These are phyloP conservation scores for Cytospora mali DNA, from an alignment of 2,329 filamentous ascomycete species.

Conservation along the genomic window DNA sequence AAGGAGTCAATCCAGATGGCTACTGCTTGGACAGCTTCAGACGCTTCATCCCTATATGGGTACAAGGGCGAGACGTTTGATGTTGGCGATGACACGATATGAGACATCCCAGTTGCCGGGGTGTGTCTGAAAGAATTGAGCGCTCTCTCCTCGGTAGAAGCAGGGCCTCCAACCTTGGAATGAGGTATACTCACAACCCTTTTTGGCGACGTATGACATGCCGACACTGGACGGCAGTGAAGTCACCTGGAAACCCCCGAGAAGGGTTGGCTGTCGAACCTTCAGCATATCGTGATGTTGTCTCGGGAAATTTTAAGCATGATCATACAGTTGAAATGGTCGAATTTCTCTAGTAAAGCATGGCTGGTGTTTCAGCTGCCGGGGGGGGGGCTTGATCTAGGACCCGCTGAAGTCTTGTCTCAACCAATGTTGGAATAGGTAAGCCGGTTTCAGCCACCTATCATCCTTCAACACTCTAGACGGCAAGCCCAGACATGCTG, in stretches of 20 bases:
- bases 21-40: background rate
- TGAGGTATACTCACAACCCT: no score
- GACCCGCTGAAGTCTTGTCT: background rate
- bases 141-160: no score
- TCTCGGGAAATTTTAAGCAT: slow-evolving; percentile 13
- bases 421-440: slow-evolving; percentile 15
- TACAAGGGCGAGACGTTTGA: slow-evolving; percentile 24
- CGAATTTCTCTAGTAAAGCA: no score
- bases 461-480: background rate
- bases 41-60: background rate
- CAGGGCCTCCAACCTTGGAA: no score
- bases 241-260: background rate
- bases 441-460: slow-evolving; percentile 18
- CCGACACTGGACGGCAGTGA: background rate
- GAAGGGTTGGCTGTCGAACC: background rate
- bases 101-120: slow-evolving; percentile 21
- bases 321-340: background rate
- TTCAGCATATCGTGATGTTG: background rate
- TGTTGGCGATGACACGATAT: slow-evolving; percentile 20
- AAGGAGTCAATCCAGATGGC: background rate
- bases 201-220: no score
- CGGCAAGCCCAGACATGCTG: slow-evolving; percentile 6
- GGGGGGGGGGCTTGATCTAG: background rate
- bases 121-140: slow-evolving; percentile 18
- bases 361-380: background rate